These are phyloP conservation scores for Kappamyces sp. DNA, from an alignment of 192 early-diverging fungal genomes.

Conservation along the genomic window DNA sequence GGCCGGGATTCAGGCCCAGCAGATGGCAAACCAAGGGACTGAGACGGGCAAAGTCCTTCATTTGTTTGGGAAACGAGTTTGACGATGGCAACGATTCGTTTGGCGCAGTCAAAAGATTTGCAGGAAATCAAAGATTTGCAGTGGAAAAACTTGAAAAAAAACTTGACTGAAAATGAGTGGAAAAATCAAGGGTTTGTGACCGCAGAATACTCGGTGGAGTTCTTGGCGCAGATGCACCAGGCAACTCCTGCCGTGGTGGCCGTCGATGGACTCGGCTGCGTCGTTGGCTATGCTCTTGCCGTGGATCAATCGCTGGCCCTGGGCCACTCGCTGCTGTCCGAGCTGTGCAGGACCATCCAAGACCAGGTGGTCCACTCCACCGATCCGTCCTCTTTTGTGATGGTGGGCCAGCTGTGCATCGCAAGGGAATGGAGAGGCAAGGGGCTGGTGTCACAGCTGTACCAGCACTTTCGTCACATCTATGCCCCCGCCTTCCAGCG, in stretches of 20 bases:
- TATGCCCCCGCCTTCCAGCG: conserved; percentile 4
- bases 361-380: background rate
- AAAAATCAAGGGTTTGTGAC: conserved; percentile 24
- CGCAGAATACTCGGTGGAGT: conserved; percentile 23
- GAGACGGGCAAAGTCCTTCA: background rate
- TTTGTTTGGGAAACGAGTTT: background rate
- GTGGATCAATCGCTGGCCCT: conserved; percentile 4
- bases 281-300: conserved; percentile 25
- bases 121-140: conserved; percentile 2
- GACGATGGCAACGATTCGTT: background rate
- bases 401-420: conserved; percentile 28
- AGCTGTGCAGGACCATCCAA: conserved; percentile 17
- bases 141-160: conserved; percentile 7
- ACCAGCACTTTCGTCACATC: conserved; percentile 6
- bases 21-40: conserved; percentile 21
- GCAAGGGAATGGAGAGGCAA: conserved; percentile 21
- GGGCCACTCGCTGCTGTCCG: conserved; percentile 15
- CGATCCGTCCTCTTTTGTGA: conserved; percentile 10
- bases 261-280: conserved; percentile 13
- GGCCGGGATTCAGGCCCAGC: conserved; percentile 72
- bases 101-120: conserved; percentile 2
- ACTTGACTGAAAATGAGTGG: conserved; percentile 1
- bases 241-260: conserved; percentile 22
- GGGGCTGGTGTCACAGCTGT: conserved; percentile 16
- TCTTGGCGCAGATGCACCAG: conserved; percentile 18